These are phyloP conservation scores for Malus hybrid DNA, from an alignment of 331 rosid species.

Conservation along the genomic window DNA sequence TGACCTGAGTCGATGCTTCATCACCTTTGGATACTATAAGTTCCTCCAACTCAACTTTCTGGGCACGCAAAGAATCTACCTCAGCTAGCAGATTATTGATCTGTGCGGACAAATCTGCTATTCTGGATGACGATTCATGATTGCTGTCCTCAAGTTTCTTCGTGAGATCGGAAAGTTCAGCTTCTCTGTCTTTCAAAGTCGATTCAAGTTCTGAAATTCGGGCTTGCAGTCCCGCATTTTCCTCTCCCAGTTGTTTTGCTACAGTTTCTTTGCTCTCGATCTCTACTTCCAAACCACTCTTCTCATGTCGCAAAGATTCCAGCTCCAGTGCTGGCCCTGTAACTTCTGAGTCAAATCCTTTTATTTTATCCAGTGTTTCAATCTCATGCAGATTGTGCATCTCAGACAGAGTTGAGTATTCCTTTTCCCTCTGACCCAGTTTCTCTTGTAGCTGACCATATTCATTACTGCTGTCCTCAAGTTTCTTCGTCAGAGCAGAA, in stretches of 20 bases:
- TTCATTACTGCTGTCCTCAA: constrained; percentile 22
- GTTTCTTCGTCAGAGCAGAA: constrained; percentile 26
- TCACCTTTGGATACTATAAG: constrained; percentile 34
- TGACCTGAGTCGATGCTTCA: constrained; percentile 51
- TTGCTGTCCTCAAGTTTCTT: constrained; percentile 29
- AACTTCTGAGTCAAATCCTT: constrained; percentile 35
- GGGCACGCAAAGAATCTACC: constrained; percentile 30
- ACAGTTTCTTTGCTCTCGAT: no score
- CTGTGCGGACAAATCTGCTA: constrained; percentile 50
- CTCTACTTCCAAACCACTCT: no score
- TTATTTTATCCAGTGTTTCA: constrained; percentile 37
- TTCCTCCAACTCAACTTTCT: constrained; percentile 55
- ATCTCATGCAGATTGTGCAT: constrained; percentile 35
- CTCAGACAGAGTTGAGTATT: constrained; percentile 41
- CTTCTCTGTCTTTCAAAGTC: constrained; percentile 36
- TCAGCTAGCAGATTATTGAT: constrained; percentile 41
- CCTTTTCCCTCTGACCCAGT: constrained; percentile 48
- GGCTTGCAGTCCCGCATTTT: constrained; percentile 36
- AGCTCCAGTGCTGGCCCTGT: constrained; percentile 34
- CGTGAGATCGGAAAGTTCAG: constrained; percentile 18
- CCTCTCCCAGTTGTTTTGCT: constrained; percentile 34
- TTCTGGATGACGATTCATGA: constrained; percentile 38
- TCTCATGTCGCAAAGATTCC: constrained; percentile 23
- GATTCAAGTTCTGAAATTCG: constrained; percentile 50
- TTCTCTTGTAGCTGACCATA: constrained; percentile 34